Evolutionary conservation across 805 yeast genomes (phyloP), one percentile per base, ranked within the genome.

Genomic region (Cyberlindnera meyerae): DNA sequence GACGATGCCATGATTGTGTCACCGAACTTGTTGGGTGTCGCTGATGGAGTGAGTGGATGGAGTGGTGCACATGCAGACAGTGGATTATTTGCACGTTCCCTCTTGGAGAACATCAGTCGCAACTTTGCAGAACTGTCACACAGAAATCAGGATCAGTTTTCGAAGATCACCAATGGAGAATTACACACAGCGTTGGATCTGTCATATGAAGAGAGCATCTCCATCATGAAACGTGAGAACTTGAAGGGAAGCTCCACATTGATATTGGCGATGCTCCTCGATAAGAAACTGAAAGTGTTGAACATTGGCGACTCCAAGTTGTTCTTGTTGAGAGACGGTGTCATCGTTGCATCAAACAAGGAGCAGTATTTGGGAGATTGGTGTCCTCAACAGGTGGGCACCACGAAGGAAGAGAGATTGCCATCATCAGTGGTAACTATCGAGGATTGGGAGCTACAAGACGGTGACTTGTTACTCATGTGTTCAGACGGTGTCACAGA

Each of bases 41-140:
- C 79, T 4, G 79, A 73, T 48, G 79, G 79, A 2, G 75, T 73
- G 7, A 68, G 75, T 15, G 76, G 77, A 1, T 73, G 78, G 78
- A 73, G 68, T 47, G 63, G 67, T 14, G 63, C 59, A 27, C 67
- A 68, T 37, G 60, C 71, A 11, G 60, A 68, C 20, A 65, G 74
- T 16, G 77, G 78, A 2, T 58, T 71, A 14, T 73, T 77, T 74
- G 67, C 77, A 1, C 58, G 78, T 34, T 62, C 70, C 1, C 68
- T 73, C 65, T 51, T 73, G 33, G 79, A 73, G 47, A 71, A 75
- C 6, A 59, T 71, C 36, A 64, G 73, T 42, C 45, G 75, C 15
- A 43, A 45, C 35, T 52, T 51, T 31, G 48, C 52, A n/a, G 54
- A 54, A 42, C 21, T 54, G 18, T 43, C 55, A 3, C 50, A 44